Evolutionary conservation across 345 rosid species (phyloP).

Genomic region (Murraya paniculata): DNA sequence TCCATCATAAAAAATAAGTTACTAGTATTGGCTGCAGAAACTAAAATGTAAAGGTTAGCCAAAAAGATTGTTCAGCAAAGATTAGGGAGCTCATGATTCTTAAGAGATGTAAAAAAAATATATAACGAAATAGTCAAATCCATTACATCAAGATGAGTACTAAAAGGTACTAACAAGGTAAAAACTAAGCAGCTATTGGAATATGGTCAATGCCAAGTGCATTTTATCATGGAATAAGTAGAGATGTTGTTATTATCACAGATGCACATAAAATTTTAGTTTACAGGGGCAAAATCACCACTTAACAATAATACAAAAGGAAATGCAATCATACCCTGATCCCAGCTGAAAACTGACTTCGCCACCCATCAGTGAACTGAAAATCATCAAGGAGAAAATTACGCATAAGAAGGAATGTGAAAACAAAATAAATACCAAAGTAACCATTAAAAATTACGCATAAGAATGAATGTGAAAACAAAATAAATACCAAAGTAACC

Average conservation of each 20-base stretch:
- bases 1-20: background rate
- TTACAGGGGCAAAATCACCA: background rate
- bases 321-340: constrained; percentile 53
- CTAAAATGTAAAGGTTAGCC: background rate
- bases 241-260: background rate
- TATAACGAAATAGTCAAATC: background rate
- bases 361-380: constrained; percentile 83
- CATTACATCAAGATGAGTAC: background rate
- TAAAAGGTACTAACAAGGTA: background rate
- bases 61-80: background rate
- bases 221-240: background rate
- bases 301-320: background rate
- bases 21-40: background rate
- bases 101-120: background rate
- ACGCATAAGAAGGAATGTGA: background rate
- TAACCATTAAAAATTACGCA: background rate
- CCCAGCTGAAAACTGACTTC: constrained; percentile 73
- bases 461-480: background rate
- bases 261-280: background rate
- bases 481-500: background rate
- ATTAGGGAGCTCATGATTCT: background rate
- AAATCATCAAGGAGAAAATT: constrained; percentile 18
- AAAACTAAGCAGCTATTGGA: background rate
- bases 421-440: background rate
- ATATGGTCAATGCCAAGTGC: background rate